A percentile compares a stretch with the other conserved stretches of the same genome.
Evolutionary conservation across 2,329 filamentous ascomycete genomes (phyloP).

Genomic region (Diaporthe sp.): DNA sequence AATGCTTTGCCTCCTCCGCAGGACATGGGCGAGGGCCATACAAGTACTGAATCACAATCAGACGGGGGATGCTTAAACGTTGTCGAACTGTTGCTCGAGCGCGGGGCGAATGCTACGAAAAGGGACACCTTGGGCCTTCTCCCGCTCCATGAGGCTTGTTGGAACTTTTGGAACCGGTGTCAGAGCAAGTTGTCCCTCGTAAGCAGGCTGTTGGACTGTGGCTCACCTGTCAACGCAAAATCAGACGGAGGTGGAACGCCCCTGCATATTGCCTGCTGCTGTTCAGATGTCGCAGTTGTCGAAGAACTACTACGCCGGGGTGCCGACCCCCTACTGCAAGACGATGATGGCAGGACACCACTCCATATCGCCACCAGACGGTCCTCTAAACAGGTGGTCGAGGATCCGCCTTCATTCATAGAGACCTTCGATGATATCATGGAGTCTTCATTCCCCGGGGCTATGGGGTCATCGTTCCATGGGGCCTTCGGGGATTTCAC

Average conservation of each 20-base stretch:
- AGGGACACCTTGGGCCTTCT: not conserved
- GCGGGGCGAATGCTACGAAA: not conserved
- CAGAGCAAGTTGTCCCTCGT: not conserved
- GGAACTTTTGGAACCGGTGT: too few relatives aligned
- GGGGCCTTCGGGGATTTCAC: too few relatives aligned
- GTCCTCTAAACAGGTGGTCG: not conserved
- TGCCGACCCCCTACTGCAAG: not conserved
- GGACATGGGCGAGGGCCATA: too few relatives aligned
- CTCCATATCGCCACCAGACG: not conserved
- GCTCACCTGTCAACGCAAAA: not conserved
- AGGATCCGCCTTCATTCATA: not conserved
- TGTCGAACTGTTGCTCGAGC: not conserved
- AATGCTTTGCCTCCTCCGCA: not conserved
- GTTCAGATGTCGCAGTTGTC: not conserved
- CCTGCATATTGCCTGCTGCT: not conserved
- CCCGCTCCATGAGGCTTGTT: not conserved
- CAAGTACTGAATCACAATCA: accelerated
- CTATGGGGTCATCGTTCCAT: too few relatives aligned
- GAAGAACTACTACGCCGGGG: not conserved
- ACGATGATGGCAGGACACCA: not conserved
- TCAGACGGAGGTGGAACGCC: not conserved
- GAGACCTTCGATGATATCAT: not conserved
- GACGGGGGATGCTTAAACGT: not conserved
- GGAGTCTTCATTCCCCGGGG: too few relatives aligned
- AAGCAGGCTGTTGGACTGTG: not conserved